These are phyloP conservation scores for Phaffia tasmanica DNA, from an alignment of 768 basidiomycete species.

Conservation along the genomic window DNA sequence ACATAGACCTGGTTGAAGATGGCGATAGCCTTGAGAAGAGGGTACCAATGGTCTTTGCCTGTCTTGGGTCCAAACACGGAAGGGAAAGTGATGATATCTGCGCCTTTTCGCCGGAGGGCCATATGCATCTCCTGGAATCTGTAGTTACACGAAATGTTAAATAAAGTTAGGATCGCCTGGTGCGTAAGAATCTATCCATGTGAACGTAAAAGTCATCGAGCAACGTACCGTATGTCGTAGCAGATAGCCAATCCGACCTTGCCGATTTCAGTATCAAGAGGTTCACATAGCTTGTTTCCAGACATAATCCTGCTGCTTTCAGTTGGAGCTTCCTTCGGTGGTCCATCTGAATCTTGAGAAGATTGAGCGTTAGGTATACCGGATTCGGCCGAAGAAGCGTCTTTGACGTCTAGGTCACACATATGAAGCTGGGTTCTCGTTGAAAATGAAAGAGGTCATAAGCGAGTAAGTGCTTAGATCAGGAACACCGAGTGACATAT, in stretches of 20 bases:
- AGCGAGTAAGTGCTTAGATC: neutral
- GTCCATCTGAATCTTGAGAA: conserved; percentile 20
- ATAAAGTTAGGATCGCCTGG: neutral
- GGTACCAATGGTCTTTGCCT: conserved; percentile 35
- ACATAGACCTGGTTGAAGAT: conserved; percentile 35
- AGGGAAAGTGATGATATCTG: conserved; percentile 32
- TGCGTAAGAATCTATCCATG: neutral
- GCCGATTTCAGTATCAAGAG: conserved; percentile 29
- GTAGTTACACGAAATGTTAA: neutral
- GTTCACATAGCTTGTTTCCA: conserved; percentile 29
- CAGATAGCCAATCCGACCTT: conserved; percentile 35
- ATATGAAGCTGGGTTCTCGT: conserved; percentile 31
- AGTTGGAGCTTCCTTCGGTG: conserved; percentile 26
- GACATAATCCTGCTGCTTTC: conserved; percentile 30
- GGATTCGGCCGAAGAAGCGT: conserved; percentile 23
- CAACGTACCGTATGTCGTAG: conserved; percentile 33
- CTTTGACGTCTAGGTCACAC: conserved; percentile 32
- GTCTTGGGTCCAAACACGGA: conserved; percentile 35
- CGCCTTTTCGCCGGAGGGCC: conserved; percentile 31
- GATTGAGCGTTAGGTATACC: conserved; percentile 17
- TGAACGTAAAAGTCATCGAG: neutral
- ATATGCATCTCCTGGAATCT: conserved; percentile 35
- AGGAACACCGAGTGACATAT: neutral
- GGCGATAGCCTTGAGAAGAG: conserved; percentile 28
- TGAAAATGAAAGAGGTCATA: neutral